Conservation (phyloP, 1,139 yeast species). For the Candida sanyaensis region DNA sequence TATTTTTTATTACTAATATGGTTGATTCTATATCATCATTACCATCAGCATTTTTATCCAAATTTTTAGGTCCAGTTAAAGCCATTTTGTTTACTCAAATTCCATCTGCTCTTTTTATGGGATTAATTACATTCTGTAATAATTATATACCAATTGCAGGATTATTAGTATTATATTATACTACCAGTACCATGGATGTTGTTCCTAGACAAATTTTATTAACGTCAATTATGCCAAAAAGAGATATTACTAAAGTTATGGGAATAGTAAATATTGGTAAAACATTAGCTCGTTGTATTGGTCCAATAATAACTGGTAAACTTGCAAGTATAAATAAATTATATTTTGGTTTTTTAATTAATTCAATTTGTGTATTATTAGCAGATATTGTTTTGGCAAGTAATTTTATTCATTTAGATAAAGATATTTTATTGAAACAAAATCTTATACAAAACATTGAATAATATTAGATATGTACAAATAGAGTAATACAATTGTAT, state of each 20-base stretch:
- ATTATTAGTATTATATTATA: slow-evolving; percentile 54
- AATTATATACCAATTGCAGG: slow-evolving; percentile 39
- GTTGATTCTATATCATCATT: slow-evolving; percentile 16
- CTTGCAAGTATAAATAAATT: slow-evolving; percentile 57
- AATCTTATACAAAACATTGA: slow-evolving; percentile 13
- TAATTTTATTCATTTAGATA: slow-evolving; percentile 43
- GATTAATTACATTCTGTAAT: slow-evolving; percentile 26
- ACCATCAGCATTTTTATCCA: slow-evolving; percentile 61
- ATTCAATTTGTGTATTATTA: slow-evolving; percentile 53
- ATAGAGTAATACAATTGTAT: no score
- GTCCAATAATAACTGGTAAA: slow-evolving; percentile 78
- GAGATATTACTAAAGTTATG: slow-evolving; percentile 74
- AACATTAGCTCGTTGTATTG: slow-evolving; percentile 79
- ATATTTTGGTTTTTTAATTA: slow-evolving; percentile 62
- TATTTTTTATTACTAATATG: slow-evolving; percentile 56
- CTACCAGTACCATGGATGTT: slow-evolving; percentile 81
- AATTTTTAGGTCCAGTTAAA: slow-evolving; percentile 71
- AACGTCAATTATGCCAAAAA: slow-evolving; percentile 62
- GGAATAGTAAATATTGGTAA: slow-evolving; percentile 86
- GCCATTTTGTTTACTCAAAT: slow-evolving; percentile 78
- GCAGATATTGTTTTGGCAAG: slow-evolving; percentile 47
- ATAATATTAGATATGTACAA: background rate
- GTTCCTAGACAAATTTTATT: slow-evolving; percentile 84
- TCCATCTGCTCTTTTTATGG: slow-evolving; percentile 71
- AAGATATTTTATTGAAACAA: slow-evolving; percentile 31